Evolutionary conservation across 805 yeast genomes (phyloP).

Genomic region (Wickerhamiella bombiphila): DNA sequence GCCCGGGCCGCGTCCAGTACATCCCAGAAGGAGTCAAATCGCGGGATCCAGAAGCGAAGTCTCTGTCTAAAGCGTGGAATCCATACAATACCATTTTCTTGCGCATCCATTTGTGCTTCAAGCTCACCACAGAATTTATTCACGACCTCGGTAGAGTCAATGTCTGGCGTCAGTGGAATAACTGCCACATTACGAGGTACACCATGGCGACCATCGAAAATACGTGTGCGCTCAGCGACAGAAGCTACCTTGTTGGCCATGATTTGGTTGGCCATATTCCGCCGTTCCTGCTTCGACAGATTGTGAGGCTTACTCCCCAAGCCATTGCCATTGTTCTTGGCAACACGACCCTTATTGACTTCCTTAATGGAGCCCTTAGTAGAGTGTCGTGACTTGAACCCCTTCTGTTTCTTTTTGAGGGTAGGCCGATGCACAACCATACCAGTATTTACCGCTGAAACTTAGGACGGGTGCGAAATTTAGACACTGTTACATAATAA

Average conservation of each 20-base stretch:
- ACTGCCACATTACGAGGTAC: constrained; percentile 75
- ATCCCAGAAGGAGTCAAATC: constrained; percentile 46
- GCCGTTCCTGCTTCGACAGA: constrained; percentile 47
- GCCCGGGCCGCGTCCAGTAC: constrained; percentile 84
- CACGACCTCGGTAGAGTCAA: constrained; percentile 27
- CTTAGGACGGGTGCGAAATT: neutral
- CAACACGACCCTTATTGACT: constrained; percentile 70
- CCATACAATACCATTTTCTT: constrained; percentile 27
- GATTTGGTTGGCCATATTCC: constrained; percentile 63
- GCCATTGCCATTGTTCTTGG: constrained; percentile 35
- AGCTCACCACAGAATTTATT: constrained; percentile 8
- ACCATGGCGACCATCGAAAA: constrained; percentile 69
- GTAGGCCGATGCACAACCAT: constrained; percentile 66
- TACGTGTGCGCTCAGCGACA: constrained; percentile 41
- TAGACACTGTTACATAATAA: neutral
- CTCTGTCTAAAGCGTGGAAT: constrained; percentile 60
- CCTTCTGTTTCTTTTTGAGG: constrained; percentile 69
- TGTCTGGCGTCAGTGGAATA: constrained; percentile 62
- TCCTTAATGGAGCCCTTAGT: constrained; percentile 79
- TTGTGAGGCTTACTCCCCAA: constrained; percentile 22
- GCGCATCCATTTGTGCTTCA: constrained; percentile 12
- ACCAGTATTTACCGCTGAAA: no score
- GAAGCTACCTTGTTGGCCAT: constrained; percentile 53
- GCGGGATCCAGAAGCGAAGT: constrained; percentile 51
- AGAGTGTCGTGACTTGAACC: constrained; percentile 84